Percentiles rank a stretch among this genome's conserved stretches.
These are phyloP conservation scores for Curvularia verruculosa DNA, from an alignment of 2,329 filamentous ascomycete genomes.

Conservation along the genomic window DNA sequence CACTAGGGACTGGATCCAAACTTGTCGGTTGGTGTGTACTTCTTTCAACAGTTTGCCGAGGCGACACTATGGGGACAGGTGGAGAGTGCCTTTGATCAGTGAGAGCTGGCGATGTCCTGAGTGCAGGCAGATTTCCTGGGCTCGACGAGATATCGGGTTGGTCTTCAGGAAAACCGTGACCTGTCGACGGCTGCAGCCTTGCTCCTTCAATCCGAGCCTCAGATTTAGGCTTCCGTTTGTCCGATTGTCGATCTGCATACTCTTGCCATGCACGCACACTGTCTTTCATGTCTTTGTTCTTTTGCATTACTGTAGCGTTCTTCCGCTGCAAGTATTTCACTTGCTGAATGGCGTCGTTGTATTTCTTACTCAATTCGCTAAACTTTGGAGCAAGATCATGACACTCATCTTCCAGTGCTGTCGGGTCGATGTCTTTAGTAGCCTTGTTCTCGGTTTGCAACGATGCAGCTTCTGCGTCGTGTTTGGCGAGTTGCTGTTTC, in stretches of 20 bases:
- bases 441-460: constrained; percentile 3
- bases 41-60: constrained; percentile 4
- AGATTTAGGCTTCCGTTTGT: constrained; percentile 30
- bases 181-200: constrained; percentile 6
- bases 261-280: constrained; percentile 48
- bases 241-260: constrained; percentile 41
- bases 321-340: constrained; percentile 44
- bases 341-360: constrained; percentile 35
- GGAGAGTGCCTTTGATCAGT: constrained; percentile 24
- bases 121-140: constrained; percentile 23
- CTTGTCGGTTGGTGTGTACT: background rate
- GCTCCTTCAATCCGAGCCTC: constrained; percentile 18
- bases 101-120: constrained; percentile 23
- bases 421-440: background rate
- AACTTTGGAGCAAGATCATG: constrained; percentile 38
- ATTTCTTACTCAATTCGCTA: constrained; percentile 41
- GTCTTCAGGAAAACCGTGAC: constrained; percentile 17
- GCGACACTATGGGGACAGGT: constrained; percentile 20
- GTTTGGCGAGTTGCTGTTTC: constrained; percentile 8
- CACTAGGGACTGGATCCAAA: background rate
- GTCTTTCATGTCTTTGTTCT: constrained; percentile 50
- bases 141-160: constrained; percentile 31
- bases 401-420: constrained; percentile 32
- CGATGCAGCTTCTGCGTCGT: constrained; percentile 3
- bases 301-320: constrained; percentile 42